Evolutionary conservation across 2,329 filamentous ascomycete species (phyloP).

Genomic region (Xylariaceae sp.): DNA sequence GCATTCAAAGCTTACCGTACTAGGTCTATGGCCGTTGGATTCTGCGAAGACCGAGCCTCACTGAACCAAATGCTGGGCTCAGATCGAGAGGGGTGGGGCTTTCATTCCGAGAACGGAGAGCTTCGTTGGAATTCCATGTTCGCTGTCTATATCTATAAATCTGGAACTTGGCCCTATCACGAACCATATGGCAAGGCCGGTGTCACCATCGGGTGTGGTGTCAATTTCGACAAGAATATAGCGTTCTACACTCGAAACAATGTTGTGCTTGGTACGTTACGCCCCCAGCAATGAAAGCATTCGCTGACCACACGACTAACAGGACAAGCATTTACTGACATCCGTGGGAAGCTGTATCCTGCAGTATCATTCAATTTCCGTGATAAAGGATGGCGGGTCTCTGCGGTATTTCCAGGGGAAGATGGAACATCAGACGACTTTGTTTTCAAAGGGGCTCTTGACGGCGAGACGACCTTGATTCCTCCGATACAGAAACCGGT

Average conservation of each 20-base stretch:
- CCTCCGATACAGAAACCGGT: too few relatives aligned
- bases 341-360: background rate
- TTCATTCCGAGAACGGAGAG: background rate
- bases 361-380: background rate
- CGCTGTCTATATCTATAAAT: too few relatives aligned
- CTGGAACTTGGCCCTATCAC: background rate
- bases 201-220: background rate
- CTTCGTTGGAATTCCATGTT: too few relatives aligned
- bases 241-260: conserved; percentile 2
- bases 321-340: background rate
- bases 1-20: background rate
- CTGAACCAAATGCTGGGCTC: background rate
- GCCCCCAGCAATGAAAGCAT: too few relatives aligned
- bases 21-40: background rate
- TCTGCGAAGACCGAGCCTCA: background rate
- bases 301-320: too few relatives aligned
- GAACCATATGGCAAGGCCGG: background rate
- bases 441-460: too few relatives aligned
- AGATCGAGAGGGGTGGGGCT: background rate
- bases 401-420: too few relatives aligned
- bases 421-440: too few relatives aligned
- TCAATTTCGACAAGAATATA: background rate
- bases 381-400: background rate
- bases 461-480: too few relatives aligned
- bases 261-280: background rate